Evolutionary conservation across 768 basidiomycete species (phyloP), one percentile per base, ranked within the genome.

Genomic region (Termitomyces sp.): DNA sequence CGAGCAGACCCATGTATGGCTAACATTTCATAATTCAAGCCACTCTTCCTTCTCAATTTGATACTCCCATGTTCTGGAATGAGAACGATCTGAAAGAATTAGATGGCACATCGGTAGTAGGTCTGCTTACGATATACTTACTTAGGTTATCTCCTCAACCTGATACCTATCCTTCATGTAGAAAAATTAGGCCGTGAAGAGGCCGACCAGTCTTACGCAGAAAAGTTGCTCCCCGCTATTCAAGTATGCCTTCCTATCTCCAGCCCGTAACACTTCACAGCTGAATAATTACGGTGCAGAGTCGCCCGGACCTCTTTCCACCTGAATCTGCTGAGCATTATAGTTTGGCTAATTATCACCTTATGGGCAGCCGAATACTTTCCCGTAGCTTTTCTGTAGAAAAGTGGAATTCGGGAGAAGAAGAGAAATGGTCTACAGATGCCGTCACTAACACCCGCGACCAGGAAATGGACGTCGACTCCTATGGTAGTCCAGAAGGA

Each of bases 61-160:
- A 88, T 62, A 95, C 94, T 0, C 92, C 94, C 0, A 98, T 99
- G 91, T 95, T 98, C 67, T 98, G 97, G 97, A 74, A 68, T 44
- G 78, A 81, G 3, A 79, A 78, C 2, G 93, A 97, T 54, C 71
- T 95, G 10, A 70, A 74, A 26, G 87, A 92, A 62, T 77, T 99
- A 14, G 73, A 76, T 57, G 97, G 94, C 0, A 96, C 94, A 45
- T 81, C 86, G n/a, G 85, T 98, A 71, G 79, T 92, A 79, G 83
- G 92, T 93, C 68, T 67, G 81, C 83, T 67, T 43, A 43, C 26
- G 57, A 36, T 5, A 38, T 50, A 8, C 8, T 43, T 49, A n/a
- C 30, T 61, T 35, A 20, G 52, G 36, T 57, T 24, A 14, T 53
- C 43, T n/a, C n/a, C 13, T 44, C 44, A 20, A 35, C 13, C 24